A percentile compares a stretch with the other conserved stretches of the same genome.
Evolutionary conservation across 352 stramenopile species (phyloP).

Genomic region (Globisporangium nagaii): DNA sequence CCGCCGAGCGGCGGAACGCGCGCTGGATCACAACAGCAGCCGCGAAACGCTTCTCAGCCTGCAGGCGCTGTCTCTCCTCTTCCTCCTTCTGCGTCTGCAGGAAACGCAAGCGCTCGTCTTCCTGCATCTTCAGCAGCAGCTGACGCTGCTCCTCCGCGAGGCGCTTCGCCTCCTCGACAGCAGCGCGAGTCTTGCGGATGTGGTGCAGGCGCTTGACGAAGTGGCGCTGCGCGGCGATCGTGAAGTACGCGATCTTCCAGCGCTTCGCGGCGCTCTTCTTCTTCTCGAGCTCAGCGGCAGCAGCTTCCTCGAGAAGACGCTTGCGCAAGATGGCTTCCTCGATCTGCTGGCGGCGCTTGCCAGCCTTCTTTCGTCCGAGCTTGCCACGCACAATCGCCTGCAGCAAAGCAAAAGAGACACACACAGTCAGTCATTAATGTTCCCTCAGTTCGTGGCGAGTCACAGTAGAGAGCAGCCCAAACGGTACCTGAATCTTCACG

Average conservation of each 20-base stretch:
- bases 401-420: no score
- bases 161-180: constrained; percentile 72
- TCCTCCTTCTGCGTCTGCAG: constrained; percentile 60
- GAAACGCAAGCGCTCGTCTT: constrained; percentile 60
- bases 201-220: constrained; percentile 75
- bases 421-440: no score
- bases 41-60: constrained; percentile 45
- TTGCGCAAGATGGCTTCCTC: constrained; percentile 77
- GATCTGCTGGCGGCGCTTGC: constrained; percentile 55
- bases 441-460: no score
- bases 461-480: no score
- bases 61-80: constrained; percentile 50
- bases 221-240: constrained; percentile 68
- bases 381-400: constrained; percentile 77
- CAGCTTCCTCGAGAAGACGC: constrained; percentile 68
- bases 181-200: constrained; percentile 75
- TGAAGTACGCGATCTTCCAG: constrained; percentile 67
- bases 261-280: constrained; percentile 79
- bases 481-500: constrained; percentile 77
- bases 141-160: constrained; percentile 63
- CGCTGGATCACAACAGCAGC: constrained; percentile 66
- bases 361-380: constrained; percentile 67
- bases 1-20: constrained; percentile 57
- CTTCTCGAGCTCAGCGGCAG: constrained; percentile 47
- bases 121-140: constrained; percentile 52